A percentile compares a stretch with the other conserved stretches of the same genome.
Evolutionary conservation across 2,329 filamentous ascomycete genomes (phyloP).

Genomic region (Alternaria arbusti): DNA sequence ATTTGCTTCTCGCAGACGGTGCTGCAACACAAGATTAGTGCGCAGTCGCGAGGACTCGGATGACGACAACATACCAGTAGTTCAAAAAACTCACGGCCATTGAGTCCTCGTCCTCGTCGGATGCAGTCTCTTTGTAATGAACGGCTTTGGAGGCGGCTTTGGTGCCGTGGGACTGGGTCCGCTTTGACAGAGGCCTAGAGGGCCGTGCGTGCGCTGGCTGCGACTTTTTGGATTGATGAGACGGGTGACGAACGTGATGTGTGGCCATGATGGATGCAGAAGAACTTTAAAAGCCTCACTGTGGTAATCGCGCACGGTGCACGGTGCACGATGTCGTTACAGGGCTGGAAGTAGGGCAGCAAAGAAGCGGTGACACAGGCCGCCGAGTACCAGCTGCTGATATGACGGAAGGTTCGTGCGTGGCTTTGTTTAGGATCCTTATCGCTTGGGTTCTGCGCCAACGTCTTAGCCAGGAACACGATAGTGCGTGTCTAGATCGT

Average conservation of each 20-base stretch:
- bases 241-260: conserved; percentile 43
- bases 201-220: conserved; percentile 44
- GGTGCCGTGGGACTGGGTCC: conserved; percentile 37
- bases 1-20: conserved; percentile 72
- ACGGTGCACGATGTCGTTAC: conserved; percentile 39
- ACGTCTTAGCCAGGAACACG: conserved; percentile 45
- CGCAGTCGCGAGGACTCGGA: background rate
- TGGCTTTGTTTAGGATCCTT: conserved; percentile 48
- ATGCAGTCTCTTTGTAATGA: conserved; percentile 33
- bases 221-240: conserved; percentile 45
- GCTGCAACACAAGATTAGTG: conserved; percentile 47
- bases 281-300: conserved; percentile 45
- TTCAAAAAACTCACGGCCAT: conserved; percentile 61
- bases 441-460: conserved; percentile 41
- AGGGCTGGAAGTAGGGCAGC: conserved; percentile 30
- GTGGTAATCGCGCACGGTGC: conserved; percentile 41
- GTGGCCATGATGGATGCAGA: conserved; percentile 43
- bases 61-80: conserved; percentile 54
- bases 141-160: conserved; percentile 35
- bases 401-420: conserved; percentile 44
- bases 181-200: conserved; percentile 44
- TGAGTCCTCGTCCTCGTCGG: conserved; percentile 54
- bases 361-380: conserved; percentile 49
- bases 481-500: conserved; percentile 1
- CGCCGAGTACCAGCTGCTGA: conserved; percentile 34